Base-by-base conservation (phyloP, 139 green algal species). In the Astrephomene gubernaculifera region DNA sequence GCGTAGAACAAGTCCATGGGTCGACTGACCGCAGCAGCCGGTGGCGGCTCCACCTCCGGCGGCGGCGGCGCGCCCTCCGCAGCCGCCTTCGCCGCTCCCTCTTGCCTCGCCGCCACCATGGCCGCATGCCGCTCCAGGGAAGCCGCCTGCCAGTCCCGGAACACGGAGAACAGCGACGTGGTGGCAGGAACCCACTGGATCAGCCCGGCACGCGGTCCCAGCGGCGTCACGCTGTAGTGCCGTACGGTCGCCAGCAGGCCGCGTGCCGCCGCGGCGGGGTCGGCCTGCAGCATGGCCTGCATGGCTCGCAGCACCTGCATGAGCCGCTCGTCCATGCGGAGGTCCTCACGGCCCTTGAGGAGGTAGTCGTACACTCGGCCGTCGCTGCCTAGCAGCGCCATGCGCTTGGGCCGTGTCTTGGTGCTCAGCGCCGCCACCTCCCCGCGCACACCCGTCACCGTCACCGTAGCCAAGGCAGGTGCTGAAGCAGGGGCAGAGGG, bases 401-500 rank as follows among this genome's bases (percentile, higher is more conserved):
- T 70, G 14, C 89, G 88, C 89, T 99, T 99, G 9, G 96, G 96
- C 9, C 95, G 91, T 0, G 96, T 99, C 88, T 99, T 99, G n/a
- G 96, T 97, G 41, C 83, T 54, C 71, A 98, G 91, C 25, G 93
- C 87, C 12, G 79, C 29, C 70, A 95, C 88, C 17, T 71, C 52
- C 0, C 54, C 36, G n/a, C 68, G 68, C 54, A 96, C 89, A 22
- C 65, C 68, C n/a, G 71, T 85, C 44, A 97, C 86, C 9, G 89
- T 93, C 41, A 92, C 79, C 31, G 27, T 24, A 39, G 39, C 45
- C 36, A 31, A 10, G 27, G 38, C 44, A n/a, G n/a, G n/a, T n/a
- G n/a, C n/a, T n/a, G n/a, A n/a, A n/a, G n/a, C n/a, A n/a, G n/a
- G n/a, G n/a, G n/a, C n/a, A n/a, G n/a, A n/a, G n/a, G n/a, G n/a